Base-by-base conservation (phyloP, 1,139 yeast genomes). In the Hyphopichia pseudoburtonii region DNA sequence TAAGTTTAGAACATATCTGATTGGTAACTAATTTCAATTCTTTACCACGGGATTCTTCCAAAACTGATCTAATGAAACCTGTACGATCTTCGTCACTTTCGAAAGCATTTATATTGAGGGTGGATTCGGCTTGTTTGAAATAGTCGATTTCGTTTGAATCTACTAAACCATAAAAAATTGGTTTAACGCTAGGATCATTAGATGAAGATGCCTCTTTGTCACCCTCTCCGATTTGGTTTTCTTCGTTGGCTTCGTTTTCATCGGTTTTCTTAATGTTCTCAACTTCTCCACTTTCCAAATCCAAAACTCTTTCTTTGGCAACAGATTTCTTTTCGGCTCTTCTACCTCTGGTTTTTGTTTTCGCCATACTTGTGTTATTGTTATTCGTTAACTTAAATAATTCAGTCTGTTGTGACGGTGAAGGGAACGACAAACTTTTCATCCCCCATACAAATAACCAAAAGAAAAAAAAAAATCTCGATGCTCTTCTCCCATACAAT, bases 11-110 rank as follows among this genome's bases (percentile, higher is more conserved):
- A 56, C 97, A 89, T 40, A 90, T 87, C 54, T 90, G 97, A 56
- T 92, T 90, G 3, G 97, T 90, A 8, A 87, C 96, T 35, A 92
- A 72, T 60, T 92, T 92, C 50, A 94, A 69, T 61, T 92, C 98
- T 51, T 90, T 89, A 5, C 97, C 97, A 39, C 75, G 73, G 22
- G 90, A 78, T 66, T 92, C 99, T 48, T 86, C 95, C 46, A 86
- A 72, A 4, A 88, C 90, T 48, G 90, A 83, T 9, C 73, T 60
- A 21, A 88, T 80, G 54, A 90, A 89, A 2, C 85, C 83, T 4
- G 61, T 62, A 50, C 83, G 78, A 47, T 89, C 97, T 39, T 86
- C 96, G 2, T 76, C 70, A 14, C 73, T 68, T 27, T 80, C 88
- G 56, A 92, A 88, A 0, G 95, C 84, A 59, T 89, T 81, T 32